Conservation (phyloP, 140 eudicot species). For the Oenanthe javanica region DNA sequence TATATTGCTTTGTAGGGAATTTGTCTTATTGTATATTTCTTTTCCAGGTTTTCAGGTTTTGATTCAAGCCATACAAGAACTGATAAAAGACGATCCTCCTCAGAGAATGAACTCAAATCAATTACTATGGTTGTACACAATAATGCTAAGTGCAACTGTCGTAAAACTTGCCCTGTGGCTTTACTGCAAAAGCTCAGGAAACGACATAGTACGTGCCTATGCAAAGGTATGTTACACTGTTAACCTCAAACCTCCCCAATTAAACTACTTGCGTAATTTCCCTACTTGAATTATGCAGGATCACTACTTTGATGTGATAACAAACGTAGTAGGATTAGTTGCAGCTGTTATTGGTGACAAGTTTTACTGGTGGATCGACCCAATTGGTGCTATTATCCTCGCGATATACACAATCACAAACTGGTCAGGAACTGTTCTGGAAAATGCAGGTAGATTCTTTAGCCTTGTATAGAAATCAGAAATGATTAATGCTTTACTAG, state of each 20-base stretch:
- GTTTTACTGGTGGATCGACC: conserved; percentile 93
- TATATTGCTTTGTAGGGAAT: not conserved
- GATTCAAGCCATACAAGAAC: conserved; percentile 70
- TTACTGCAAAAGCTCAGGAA: conserved; percentile 85
- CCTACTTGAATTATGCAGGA: conserved; percentile 40
- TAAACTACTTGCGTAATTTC: not conserved
- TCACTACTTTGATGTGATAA: conserved; percentile 92
- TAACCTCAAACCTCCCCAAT: not conserved
- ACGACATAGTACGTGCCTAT: conserved; percentile 84
- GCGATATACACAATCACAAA: conserved; percentile 79
- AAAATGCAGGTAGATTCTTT: conserved; percentile 73
- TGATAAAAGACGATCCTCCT: conserved; percentile 38
- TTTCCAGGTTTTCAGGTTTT: conserved; percentile 80
- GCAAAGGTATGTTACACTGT: conserved; percentile 48
- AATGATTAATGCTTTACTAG: not conserved
- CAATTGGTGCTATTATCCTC: conserved; percentile 75
- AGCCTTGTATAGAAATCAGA: not conserved
- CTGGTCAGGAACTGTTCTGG: conserved; percentile 92
- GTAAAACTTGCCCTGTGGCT: conserved; percentile 79
- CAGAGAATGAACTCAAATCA: conserved; percentile 53
- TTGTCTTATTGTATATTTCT: not conserved
- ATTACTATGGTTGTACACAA: conserved; percentile 63
- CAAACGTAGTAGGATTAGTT: conserved; percentile 77
- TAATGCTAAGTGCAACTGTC: conserved; percentile 68
- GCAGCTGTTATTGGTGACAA: conserved; percentile 89